Base-by-base conservation (phyloP, 2,329 filamentous ascomycete species). In the Furcasterigmium furcatum region DNA sequence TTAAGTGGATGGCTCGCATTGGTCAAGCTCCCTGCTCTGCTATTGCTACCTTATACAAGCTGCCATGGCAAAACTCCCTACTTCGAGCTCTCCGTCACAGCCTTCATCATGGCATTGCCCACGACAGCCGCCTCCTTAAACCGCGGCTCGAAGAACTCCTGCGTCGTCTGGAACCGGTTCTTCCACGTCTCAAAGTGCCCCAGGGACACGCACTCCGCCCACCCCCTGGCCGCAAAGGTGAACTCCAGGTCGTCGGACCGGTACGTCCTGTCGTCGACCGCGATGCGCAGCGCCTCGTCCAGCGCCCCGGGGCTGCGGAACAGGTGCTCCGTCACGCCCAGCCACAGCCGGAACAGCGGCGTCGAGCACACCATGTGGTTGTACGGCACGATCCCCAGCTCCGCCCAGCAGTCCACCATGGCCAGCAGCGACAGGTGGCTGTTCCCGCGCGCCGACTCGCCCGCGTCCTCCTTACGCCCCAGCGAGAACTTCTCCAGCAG, bases 281-380 rank as follows among this genome's bases (percentile, higher is more conserved):
- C 92, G 8, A 90, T 94, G 41, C 86, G 79, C 55, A 99, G 80
- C 20, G 87, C 87, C 61, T 94, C 90, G 42, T 95, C 86, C 13
- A 99, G 81, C 43, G 96, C 74, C 3, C 79, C 80, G 16, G 81
- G 77, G 58, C 91, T 91, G 53, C 91, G 85, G 73, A 96, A 99
- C 30, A 99, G 76, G 63, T 95, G 92, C 69, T 99, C 94, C 1
- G 91, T 92, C n/a, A 96, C 95, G 46, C 94, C 94, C 27, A 99
- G 80, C 82, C 94, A 96, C 53, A 99, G 82, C 42, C 94, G 87
- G 74, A 99, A 99, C 39, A 97, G 81, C 71, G 94, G 94, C 32
- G 94, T 99, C 44, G 91, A 96, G 72, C 94, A 99, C 55, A 99
- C 95, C 91, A 99, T 99, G 73, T 99, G 95, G 67, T 99, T 92